phyloP scores from a whole-genome alignment of 1,284 basidiomycete genomes.

The Leccinum fuscescens region DNA sequence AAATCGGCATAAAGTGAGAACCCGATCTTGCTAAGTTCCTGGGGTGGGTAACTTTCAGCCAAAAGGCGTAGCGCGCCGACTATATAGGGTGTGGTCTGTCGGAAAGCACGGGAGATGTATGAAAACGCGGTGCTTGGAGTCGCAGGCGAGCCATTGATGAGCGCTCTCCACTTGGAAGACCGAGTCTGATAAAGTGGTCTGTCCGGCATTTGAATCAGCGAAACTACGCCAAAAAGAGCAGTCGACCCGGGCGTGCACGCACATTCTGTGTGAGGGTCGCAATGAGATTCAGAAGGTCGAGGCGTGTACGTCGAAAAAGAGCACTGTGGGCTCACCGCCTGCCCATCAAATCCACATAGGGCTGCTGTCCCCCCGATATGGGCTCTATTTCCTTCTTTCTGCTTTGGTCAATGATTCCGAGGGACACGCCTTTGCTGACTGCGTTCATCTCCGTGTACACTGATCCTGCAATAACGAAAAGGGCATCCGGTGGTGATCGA shows the following conservation, averaged over 20 bases:
- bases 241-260: conserved; percentile 24
- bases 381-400: conserved; percentile 57
- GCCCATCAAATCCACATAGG: conserved; percentile 90
- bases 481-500: conserved; percentile 9
- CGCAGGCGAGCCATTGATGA: conserved; percentile 71
- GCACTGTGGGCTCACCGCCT: conserved; percentile 56
- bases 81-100: conserved; percentile 71
- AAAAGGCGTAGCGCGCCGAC: conserved; percentile 82
- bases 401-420: conserved; percentile 67
- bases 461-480: conserved; percentile 52
- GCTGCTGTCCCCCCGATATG: conserved; percentile 68
- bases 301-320: neutral
- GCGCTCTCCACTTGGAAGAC: conserved; percentile 75
- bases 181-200: conserved; percentile 82
- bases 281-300: neutral
- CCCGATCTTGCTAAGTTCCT: conserved; percentile 68
- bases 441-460: conserved; percentile 94
- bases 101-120: conserved; percentile 80
- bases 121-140: conserved; percentile 73
- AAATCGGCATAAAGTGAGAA: conserved; percentile 77
- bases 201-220: conserved; percentile 8
- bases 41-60: conserved; percentile 61
- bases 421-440: conserved; percentile 75
- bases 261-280: conserved; percentile 50
- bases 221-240: neutral